Base-by-base conservation (phyloP, 169 alveolate genomes). In the Plasmodium blacklocki region DNA sequence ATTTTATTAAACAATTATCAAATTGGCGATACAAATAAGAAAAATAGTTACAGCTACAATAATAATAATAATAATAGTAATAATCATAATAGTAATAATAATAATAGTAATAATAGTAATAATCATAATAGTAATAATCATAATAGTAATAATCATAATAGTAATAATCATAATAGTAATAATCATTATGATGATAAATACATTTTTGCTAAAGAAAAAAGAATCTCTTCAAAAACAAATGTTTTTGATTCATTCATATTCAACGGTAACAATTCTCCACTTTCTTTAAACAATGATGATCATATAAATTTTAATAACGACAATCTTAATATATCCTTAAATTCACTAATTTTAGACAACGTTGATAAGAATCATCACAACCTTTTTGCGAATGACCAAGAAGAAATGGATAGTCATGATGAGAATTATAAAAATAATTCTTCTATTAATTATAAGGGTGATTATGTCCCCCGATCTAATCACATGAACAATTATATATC, bases 271-370 rank as follows among this genome's bases (percentile, higher is more conserved):
- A 54, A 4, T 54, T 54, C 19, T 32, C 43, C 43, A 32, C 5
- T 32, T n/a, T 54, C 63, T 15, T 54, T 54, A 54, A 54, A 54
- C 19, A 54, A 54, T 54, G 60, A 52, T 52, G 63, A 54, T 54
- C 43, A 32, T 32, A 32, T 32, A 32, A 32, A 32, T 32, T 15
- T 54, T 15, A 54, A 54, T 54, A 54, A 54, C 29, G 29, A 54
- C 63, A 54, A 54, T 54, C 19, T 54, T 21, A 54, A 54, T 54
- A 11, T 54, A 1, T 21, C 19, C 29, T 15, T 54, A 54, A 54
- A 54, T n/a, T 54, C 63, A 5, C 19, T 54, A 3, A 54, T 54
- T 54, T 54, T 21, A 5, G 19, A 54, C 14, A 8, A 54, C 8
- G 29, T 15, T 15, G 63, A 54, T 15, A 54, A 54, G 7, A 21